Evolutionary conservation across 176 grass and related monocot species (phyloP).

Genomic region (Juncus effusus): DNA sequence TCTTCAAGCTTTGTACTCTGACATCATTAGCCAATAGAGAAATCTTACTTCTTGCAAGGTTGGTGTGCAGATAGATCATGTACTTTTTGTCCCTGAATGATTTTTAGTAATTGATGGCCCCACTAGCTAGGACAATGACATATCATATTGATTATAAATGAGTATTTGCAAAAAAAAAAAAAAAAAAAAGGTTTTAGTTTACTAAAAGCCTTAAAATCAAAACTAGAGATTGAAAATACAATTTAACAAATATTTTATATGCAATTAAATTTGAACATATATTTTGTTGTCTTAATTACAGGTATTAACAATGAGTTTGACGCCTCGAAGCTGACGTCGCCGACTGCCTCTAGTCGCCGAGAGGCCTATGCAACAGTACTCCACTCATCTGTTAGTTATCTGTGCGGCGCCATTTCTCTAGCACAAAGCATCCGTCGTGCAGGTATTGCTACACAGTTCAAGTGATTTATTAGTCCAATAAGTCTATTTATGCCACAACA

Average conservation of each 20-base stretch:
- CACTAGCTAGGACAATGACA: neutral
- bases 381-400: constrained; percentile 37
- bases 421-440: constrained; percentile 31
- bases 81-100: constrained; percentile 6
- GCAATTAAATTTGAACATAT: neutral
- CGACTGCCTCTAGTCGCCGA: neutral
- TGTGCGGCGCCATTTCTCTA: constrained; percentile 36
- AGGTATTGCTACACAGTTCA: neutral
- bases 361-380: constrained; percentile 44
- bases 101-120: neutral
- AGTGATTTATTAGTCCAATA: too few species aligned
- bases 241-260: neutral
- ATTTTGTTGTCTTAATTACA: constrained; percentile 10
- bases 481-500: too few species aligned
- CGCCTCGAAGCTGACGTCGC: neutral
- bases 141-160: neutral
- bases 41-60: constrained; percentile 1
- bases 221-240: neutral
- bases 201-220: constrained; percentile 1
- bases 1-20: constrained; percentile 3
- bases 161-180: neutral
- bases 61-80: constrained; percentile 1
- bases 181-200: neutral
- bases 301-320: constrained; percentile 29
- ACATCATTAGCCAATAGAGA: constrained; percentile 21